phyloP scores from a whole-genome alignment of 306 rosid species.

The Comarum palustre region DNA sequence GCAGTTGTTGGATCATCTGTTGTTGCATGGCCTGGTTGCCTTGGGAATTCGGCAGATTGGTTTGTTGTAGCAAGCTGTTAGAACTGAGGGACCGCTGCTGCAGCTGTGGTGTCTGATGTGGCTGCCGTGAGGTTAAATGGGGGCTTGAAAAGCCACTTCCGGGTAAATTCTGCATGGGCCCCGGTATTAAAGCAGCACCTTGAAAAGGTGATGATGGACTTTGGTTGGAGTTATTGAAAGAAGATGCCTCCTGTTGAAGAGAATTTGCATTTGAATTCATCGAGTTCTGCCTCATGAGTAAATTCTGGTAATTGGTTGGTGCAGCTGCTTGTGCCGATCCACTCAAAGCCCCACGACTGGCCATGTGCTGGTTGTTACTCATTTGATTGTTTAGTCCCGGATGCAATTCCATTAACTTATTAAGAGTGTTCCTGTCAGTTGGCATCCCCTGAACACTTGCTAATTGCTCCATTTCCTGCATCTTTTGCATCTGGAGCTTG shows the following conservation, averaged over 20 bases:
- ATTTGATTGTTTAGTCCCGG: conserved; percentile 59
- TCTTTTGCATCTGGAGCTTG: conserved; percentile 86
- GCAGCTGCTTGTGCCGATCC: conserved; percentile 87
- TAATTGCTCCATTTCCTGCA: conserved; percentile 93
- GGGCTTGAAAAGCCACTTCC: conserved; percentile 60
- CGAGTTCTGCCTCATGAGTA: conserved; percentile 73
- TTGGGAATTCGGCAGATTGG: conserved; percentile 52
- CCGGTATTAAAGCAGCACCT: conserved; percentile 56
- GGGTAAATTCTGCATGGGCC: conserved; percentile 63
- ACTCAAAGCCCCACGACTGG: conserved; percentile 60
- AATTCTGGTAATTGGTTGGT: conserved; percentile 67
- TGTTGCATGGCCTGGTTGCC: conserved; percentile 65
- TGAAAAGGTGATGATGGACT: conserved; percentile 68
- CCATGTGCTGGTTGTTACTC: conserved; percentile 57
- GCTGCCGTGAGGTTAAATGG: conserved; percentile 44
- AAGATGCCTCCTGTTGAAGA: conserved; percentile 69
- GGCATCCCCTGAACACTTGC: conserved; percentile 82
- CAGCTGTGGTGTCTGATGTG: conserved; percentile 36
- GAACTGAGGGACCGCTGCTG: conserved; percentile 58
- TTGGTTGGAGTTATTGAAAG: conserved; percentile 63
- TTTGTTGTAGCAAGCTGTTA: conserved; percentile 55
- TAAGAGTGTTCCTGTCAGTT: conserved; percentile 75
- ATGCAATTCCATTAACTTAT: conserved; percentile 72
- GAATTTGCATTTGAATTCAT: conserved; percentile 62
- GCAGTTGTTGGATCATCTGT: conserved; percentile 74